Evolutionary conservation across 169 alveolate species (phyloP), one percentile per base, ranked within the genome.

Genomic region (Babesia divergens): DNA sequence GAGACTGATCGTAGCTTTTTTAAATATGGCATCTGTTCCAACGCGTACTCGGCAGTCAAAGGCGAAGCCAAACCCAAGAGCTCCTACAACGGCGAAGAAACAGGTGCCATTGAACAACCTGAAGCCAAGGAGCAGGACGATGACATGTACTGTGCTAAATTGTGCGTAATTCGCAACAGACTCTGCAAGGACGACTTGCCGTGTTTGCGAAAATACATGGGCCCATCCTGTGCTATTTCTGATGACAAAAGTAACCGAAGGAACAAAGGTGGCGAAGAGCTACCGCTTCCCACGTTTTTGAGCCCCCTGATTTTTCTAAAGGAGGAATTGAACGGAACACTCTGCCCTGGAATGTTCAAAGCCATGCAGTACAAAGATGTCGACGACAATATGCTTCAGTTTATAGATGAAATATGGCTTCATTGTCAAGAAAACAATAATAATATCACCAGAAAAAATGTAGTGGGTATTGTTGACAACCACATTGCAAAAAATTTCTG

Each of bases 401-500:
- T 65, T 71, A 6, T 8, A 42, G 52, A n/a, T 37, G 13, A 29
- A 3, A 64, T 74, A 5, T 22, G 22, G 24, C 18, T 8, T 13
- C 4, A 56, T 9, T 70, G 82, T 31, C 29, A 20, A 43, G 42
- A 65, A 5, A 1, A 11, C 0, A 29, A 22, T 26, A 20, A 31
- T 2, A 3, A 34, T 2, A 38, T 22, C 28, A 28, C 22, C 11
- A 16, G 16, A 18, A 24, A 64, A 11, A 22, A 42, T 13, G 31
- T 58, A 9, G 1, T 70, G 42, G 72, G 38, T 1, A 35, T 70
- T 7, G 46, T 59, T 3, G 62, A 54, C 31, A 38, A 18, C 9
- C 40, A 70, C 44, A 7, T 58, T 0, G 14, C 82, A 1, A 18
- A 28, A 18, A 70, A 70, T 16, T 38, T 70, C 5, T 70, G 82